A percentile compares a stretch with the other conserved stretches of the same genome.
Evolutionary conservation across 805 yeast species (phyloP).

Genomic region (Teunomyces kruisii): DNA sequence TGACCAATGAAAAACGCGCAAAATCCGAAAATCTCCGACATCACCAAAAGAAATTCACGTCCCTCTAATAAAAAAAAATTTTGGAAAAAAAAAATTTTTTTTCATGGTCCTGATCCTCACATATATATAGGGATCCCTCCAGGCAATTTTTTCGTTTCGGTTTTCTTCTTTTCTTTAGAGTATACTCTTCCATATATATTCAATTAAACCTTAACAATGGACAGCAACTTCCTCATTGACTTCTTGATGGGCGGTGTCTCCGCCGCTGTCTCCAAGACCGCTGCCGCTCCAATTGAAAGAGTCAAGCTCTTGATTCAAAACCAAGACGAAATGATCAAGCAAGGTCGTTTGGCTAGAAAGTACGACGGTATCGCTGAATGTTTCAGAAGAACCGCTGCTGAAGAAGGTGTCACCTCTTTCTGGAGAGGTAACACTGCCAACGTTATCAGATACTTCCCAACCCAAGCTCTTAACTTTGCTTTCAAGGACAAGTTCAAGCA

Average conservation of each 20-base stretch:
- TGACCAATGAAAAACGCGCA: slow-evolving; percentile 3
- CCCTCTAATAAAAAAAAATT: not conserved
- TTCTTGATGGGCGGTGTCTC: slow-evolving; percentile 99
- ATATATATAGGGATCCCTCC: slow-evolving; percentile 7
- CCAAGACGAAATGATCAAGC: slow-evolving; percentile 98
- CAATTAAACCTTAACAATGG: slow-evolving; percentile 13
- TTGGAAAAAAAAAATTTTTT: not conserved
- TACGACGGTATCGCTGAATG: slow-evolving; percentile 92
- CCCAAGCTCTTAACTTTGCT: slow-evolving; percentile 97
- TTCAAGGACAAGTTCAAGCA: slow-evolving; percentile 97
- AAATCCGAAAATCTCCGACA: slow-evolving; percentile 5
- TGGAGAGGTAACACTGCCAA: slow-evolving; percentile 99
- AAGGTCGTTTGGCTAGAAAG: slow-evolving; percentile 85
- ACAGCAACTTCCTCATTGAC: slow-evolving; percentile 35
- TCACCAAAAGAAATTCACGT: slow-evolving; percentile 3
- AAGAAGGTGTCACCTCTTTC: slow-evolving; percentile 90
- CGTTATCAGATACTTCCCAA: slow-evolving; percentile 98
- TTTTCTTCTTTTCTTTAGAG: slow-evolving; percentile 5
- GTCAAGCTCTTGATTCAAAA: slow-evolving; percentile 95
- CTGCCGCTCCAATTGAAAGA: slow-evolving; percentile 97
- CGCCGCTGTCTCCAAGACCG: slow-evolving; percentile 98
- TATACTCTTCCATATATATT: slow-evolving; percentile 9
- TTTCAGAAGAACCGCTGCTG: slow-evolving; percentile 91
- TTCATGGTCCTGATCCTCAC: slow-evolving; percentile 3
- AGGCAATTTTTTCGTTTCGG: slow-evolving; percentile 2